phyloP scores from a whole-genome alignment of 1,284 basidiomycete species.

The Tranzscheliella williamsii region DNA sequence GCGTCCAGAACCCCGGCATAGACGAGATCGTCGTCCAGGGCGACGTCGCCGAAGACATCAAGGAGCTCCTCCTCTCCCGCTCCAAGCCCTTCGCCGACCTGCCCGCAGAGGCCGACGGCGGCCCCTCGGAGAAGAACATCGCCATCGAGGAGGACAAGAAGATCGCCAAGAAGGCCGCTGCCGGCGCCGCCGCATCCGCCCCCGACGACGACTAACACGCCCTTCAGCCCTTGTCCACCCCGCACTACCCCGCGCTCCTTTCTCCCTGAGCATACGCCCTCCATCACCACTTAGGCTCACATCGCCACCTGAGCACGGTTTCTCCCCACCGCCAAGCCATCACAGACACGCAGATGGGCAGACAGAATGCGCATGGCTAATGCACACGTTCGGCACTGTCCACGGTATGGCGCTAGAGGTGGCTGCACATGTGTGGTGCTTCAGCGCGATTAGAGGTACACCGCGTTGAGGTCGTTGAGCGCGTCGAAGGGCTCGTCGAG shows the following conservation, averaged over 20 bases:
- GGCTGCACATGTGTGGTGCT: too few relatives aligned
- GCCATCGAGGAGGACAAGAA: slow-evolving; percentile 58
- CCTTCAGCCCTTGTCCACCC: background rate
- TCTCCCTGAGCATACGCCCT: too few relatives aligned
- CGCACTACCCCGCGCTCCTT: background rate
- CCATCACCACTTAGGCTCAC: too few relatives aligned
- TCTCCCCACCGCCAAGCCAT: too few relatives aligned
- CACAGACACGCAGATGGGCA: too few relatives aligned
- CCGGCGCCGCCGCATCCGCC: slow-evolving; percentile 8
- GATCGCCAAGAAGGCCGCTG: slow-evolving; percentile 37
- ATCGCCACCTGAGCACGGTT: too few relatives aligned
- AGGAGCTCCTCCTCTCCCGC: slow-evolving; percentile 43
- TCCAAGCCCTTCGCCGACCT: slow-evolving; percentile 56
- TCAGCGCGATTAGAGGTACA: slow-evolving; percentile 46
- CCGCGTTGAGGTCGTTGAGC: slow-evolving; percentile 36
- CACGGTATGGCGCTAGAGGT: too few relatives aligned
- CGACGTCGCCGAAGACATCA: slow-evolving; percentile 57
- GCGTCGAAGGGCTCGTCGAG: slow-evolving; percentile 45
- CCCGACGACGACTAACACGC: slow-evolving; percentile 12
- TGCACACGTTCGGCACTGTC: too few relatives aligned
- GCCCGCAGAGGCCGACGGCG: slow-evolving; percentile 48
- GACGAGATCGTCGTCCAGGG: slow-evolving; percentile 61
- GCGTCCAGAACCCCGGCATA: slow-evolving; percentile 50
- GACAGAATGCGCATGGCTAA: too few relatives aligned
- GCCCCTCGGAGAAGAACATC: slow-evolving; percentile 47